Base-by-base conservation (phyloP, 169 alveolate species). In the Plasmodium adleri region DNA sequence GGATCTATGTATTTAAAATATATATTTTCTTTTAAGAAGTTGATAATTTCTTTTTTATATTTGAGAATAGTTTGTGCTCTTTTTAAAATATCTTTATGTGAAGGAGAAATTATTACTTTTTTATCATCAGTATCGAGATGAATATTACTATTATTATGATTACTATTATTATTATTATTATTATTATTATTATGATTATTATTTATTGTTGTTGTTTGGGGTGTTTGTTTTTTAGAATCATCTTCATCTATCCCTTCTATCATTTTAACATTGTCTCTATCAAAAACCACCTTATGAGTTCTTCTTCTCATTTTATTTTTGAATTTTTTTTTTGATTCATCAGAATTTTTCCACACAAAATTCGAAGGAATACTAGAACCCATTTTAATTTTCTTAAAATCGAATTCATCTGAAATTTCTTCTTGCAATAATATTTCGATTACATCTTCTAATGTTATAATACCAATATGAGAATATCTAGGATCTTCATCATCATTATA, bases 401-500 rank as follows among this genome's bases (percentile, higher is more conserved):
- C 90, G n/a, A 80, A 80, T 59, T 80, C 90, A 47, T 80, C 90
- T 3, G 83, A 39, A 13, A 80, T 80, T 47, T 80, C 90, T 58
- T 80, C 90, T 43, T 80, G 90, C 49, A 80, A 59, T 54, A 80
- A 67, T 4, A 80, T 67, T 67, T 80, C 90, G 1, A 80, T 80
- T n/a, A 80, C 90, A 56, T 80, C 90, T 17, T 87, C 93, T 39
- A 94, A 28, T 32, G 96, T 94, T 32, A 92, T 88, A 1, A 94
- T 94, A 0, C 96, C 96, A 10, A 92, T 86, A 39, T 94, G 96
- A 26, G 91, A 54, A 74, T 94, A 94, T 12, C 39, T 32, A 3
- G 96, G 96, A 47, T 94, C 96, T 39, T 88, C 92, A 49, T 72
- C 60, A 10, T 91, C 92, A 56, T 85, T 59, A 50, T 68, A 59